Percentiles rank a stretch among this genome's conserved stretches.
phyloP scores from a whole-genome alignment of 129 eudicot species.

The Saussurea involucrata region DNA sequence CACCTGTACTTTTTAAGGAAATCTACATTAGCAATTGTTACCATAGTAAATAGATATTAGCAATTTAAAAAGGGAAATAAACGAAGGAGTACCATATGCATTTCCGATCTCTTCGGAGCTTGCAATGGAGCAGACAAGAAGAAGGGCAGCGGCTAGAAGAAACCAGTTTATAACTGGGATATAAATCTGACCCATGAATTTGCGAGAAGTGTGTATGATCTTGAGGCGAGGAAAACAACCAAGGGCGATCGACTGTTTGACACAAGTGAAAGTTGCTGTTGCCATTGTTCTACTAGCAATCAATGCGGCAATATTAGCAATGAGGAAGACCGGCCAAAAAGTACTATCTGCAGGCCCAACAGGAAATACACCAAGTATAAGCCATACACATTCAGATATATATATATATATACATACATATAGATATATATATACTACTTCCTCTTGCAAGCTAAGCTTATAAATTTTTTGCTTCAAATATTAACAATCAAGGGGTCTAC shows the following conservation, averaged over 20 bases:
- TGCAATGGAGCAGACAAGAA: constrained; percentile 72
- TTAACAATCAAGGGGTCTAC: neutral
- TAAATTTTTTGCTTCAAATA: neutral
- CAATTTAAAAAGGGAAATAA: neutral
- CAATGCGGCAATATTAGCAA: constrained; percentile 84
- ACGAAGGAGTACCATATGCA: constrained; percentile 71
- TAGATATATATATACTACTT: constrained; percentile 2
- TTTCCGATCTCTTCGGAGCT: constrained; percentile 86
- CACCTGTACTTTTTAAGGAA: constrained; percentile 47
- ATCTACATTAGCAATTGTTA: constrained; percentile 19
- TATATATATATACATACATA: constrained; percentile 7
- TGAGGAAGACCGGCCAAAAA: constrained; percentile 84
- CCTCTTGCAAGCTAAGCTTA: constrained; percentile 8
- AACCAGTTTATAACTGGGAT: constrained; percentile 95
- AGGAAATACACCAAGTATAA: constrained; percentile 2
- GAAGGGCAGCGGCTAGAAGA: constrained; percentile 62
- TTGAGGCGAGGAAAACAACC: constrained; percentile 98
- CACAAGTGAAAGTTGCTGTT: constrained; percentile 89
- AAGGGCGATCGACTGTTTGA: constrained; percentile 87
- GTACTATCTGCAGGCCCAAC: constrained; percentile 61
- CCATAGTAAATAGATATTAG: neutral
- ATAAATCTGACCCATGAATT: constrained; percentile 96
- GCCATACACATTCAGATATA: constrained; percentile 3
- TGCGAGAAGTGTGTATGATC: constrained; percentile 88
- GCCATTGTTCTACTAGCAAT: constrained; percentile 95